phyloP scores from a whole-genome alignment of 1,284 basidiomycete genomes.

The Sporisorium graminicola region DNA sequence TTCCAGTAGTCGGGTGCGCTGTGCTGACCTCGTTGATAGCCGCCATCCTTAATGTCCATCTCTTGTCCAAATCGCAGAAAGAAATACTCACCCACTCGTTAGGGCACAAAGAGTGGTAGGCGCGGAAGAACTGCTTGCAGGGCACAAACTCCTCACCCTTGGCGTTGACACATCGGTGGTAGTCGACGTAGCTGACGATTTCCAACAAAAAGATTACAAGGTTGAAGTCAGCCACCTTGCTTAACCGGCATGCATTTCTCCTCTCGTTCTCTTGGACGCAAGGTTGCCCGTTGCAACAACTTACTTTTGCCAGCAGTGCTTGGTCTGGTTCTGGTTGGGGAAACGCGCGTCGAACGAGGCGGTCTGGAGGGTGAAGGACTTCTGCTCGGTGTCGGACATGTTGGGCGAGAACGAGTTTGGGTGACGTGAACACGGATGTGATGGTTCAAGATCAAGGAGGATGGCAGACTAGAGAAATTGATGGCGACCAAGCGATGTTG shows the following conservation, averaged over 20 bases:
- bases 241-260: neutral
- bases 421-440: neutral
- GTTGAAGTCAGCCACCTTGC: neutral
- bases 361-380: slow-evolving; percentile 67
- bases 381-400: slow-evolving; percentile 51
- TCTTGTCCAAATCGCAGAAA: neutral
- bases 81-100: slow-evolving; percentile 71
- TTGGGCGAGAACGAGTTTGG: slow-evolving; percentile 7
- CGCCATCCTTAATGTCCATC: neutral
- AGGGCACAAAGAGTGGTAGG: slow-evolving; percentile 96
- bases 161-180: slow-evolving; percentile 95
- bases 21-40: neutral
- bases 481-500: slow-evolving; percentile 14
- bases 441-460: slow-evolving; percentile 2
- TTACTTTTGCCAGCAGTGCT: slow-evolving; percentile 70
- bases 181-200: slow-evolving; percentile 74
- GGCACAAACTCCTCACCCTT: slow-evolving; percentile 98
- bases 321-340: slow-evolving; percentile 70
- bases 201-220: neutral
- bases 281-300: slow-evolving; percentile 10
- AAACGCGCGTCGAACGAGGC: slow-evolving; percentile 68
- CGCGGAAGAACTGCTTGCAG: slow-evolving; percentile 98
- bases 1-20: no score
- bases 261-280: no score
- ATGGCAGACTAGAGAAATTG: slow-evolving; percentile 2